A percentile compares a stretch with the other conserved stretches of the same genome.
Evolutionary conservation across 2,329 filamentous ascomycete genomes (phyloP).

Genomic region (Colletotrichum endophyticum): DNA sequence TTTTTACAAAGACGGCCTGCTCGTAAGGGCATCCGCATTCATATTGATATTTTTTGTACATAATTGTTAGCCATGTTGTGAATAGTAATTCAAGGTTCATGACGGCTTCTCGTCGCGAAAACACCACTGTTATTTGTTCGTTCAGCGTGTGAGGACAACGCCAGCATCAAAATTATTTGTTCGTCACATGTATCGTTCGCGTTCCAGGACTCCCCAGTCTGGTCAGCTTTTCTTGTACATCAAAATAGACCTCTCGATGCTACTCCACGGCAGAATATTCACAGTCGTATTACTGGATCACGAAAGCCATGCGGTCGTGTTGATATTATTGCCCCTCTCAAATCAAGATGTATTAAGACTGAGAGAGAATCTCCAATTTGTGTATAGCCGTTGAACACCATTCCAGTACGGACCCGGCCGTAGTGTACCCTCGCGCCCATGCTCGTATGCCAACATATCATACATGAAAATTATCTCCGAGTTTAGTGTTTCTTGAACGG

Average conservation of each 20-base stretch:
- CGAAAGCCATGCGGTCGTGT: rapidly evolving
- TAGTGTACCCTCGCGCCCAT: background rate
- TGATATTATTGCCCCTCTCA: background rate
- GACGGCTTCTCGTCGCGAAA: too few species aligned
- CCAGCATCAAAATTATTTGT: background rate
- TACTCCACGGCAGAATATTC: background rate
- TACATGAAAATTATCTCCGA: background rate
- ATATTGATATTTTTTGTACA: background rate
- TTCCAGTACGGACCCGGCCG: slow-evolving; percentile 13
- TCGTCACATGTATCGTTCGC: rapidly evolving
- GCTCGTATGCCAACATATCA: background rate
- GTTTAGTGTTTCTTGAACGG: background rate
- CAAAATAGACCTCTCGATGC: too few species aligned
- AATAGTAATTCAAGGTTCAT: background rate
- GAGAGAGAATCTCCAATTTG: background rate
- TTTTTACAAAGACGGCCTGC: background rate
- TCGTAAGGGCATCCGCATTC: background rate
- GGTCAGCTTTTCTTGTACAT: too few species aligned
- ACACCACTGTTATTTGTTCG: too few species aligned
- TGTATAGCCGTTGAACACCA: background rate
- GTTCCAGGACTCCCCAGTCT: too few species aligned
- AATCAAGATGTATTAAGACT: background rate
- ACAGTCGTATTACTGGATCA: background rate
- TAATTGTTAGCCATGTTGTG: background rate
- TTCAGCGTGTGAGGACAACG: background rate